These are phyloP conservation scores for Colletotrichum tanaceti DNA, from an alignment of 2,329 filamentous ascomycete genomes.

Conservation along the genomic window DNA sequence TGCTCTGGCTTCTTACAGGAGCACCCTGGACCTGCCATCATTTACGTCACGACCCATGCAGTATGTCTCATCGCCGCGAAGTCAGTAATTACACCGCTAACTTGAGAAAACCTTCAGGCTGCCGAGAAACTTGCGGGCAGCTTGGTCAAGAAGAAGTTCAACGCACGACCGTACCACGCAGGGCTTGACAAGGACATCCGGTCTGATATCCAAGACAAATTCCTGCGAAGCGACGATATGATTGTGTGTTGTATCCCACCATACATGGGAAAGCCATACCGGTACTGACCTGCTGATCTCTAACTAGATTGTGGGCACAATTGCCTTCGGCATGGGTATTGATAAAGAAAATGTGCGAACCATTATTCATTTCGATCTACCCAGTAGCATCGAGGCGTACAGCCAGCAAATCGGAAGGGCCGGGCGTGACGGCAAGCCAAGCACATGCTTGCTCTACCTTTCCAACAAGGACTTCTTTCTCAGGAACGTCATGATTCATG, in stretches of 20 bases:
- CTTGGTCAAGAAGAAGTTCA: slow-evolving; percentile 53
- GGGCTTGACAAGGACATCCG: slow-evolving; percentile 61
- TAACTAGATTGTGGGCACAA: slow-evolving; percentile 61
- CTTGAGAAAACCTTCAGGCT: slow-evolving; percentile 46
- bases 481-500: slow-evolving; percentile 69
- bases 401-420: slow-evolving; percentile 69
- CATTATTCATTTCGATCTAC: slow-evolving; percentile 64
- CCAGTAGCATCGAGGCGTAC: slow-evolving; percentile 66
- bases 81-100: slow-evolving; percentile 29
- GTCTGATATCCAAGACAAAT: slow-evolving; percentile 60
- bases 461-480: slow-evolving; percentile 68
- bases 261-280: fast-evolving
- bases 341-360: slow-evolving; percentile 67
- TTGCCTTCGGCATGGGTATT: slow-evolving; percentile 71
- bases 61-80: slow-evolving; percentile 37
- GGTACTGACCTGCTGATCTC: neutral
- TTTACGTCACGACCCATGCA: slow-evolving; percentile 70
- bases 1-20: slow-evolving; percentile 61
- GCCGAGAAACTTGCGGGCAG: slow-evolving; percentile 57
- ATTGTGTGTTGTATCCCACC: slow-evolving; percentile 43
- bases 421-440: slow-evolving; percentile 63
- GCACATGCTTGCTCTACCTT: slow-evolving; percentile 68
- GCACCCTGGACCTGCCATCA: slow-evolving; percentile 66
- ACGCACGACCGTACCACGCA: slow-evolving; percentile 61
- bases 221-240: slow-evolving; percentile 59